phyloP scores from a whole-genome alignment of 768 basidiomycete genomes.

The Tylopilus balloui region DNA sequence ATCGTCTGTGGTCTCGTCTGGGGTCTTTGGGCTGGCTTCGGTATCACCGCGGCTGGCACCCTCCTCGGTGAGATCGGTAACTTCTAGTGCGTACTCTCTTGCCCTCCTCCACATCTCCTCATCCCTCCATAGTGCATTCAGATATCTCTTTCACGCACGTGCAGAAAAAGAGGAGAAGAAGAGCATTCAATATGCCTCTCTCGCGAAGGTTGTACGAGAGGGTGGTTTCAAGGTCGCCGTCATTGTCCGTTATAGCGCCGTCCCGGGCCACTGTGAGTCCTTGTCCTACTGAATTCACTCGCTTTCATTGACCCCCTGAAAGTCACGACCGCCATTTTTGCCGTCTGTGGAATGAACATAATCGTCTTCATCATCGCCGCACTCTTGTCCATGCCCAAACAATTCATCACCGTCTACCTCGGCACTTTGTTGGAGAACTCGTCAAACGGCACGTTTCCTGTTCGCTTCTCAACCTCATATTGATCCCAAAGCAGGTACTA shows the following conservation, averaged over 20 bases:
- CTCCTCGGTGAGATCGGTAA: constrained; percentile 85
- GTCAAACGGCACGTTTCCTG: constrained; percentile 27
- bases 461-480: background rate
- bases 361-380: constrained; percentile 75
- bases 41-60: constrained; percentile 78
- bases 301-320: constrained; percentile 3
- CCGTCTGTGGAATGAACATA: constrained; percentile 85
- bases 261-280: constrained; percentile 78
- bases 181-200: constrained; percentile 55
- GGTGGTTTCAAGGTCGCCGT: constrained; percentile 86
- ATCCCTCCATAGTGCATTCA: constrained; percentile 61
- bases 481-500: constrained; percentile 16
- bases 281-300: background rate
- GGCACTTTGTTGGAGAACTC: constrained; percentile 68
- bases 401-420: constrained; percentile 88
- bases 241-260: constrained; percentile 72
- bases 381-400: constrained; percentile 81
- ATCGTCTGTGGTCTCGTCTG: constrained; percentile 87
- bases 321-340: constrained; percentile 88
- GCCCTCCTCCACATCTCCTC: constrained; percentile 2
- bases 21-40: constrained; percentile 86
- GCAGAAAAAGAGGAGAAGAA: constrained; percentile 69
- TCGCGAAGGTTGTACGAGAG: constrained; percentile 69
- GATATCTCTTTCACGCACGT: constrained; percentile 67
- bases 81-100: constrained; percentile 60